Base-by-base conservation (phyloP, 2,329 filamentous ascomycete genomes). In the Aspergillus aculeatinus region DNA sequence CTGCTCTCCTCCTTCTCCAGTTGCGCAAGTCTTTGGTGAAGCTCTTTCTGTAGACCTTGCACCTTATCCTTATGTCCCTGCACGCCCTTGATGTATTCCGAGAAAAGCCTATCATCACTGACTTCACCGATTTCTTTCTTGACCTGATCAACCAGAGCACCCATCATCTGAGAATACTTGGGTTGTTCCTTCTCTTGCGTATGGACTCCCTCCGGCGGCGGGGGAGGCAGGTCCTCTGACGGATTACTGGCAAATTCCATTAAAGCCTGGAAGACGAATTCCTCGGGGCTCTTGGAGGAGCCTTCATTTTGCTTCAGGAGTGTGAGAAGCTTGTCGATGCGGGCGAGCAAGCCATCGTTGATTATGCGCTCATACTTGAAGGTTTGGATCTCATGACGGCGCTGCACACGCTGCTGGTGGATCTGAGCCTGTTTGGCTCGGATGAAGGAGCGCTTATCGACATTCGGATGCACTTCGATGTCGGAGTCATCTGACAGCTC, bases 401-500 rank as follows among this genome's bases (percentile, higher is more conserved):
- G 89, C 71, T 96, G 89, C 67, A 88, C 83, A 58, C 95, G 89
- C 75, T 97, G 89, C 72, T 93, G 87, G 77, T 99, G 95, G 70
- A 99, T 99, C 79, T 99, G 93, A 69, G 88, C 89, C 81, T 98
- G 95, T 80, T 99, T 99, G 66, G 95, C 96, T 66, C 94, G 91
- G 76, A 99, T 99, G 78, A 99, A 99, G 62, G 94, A 98, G 55
- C 89, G 87, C 78, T 99, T 99, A 81, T 99, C 95, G 75, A 99
- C 95, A 75, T 99, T 99, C 62, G 95, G 95, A 78, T 99, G 95
- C 55, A 98, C 95, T 80, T 99, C 95, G 70, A 99, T 89, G 72
- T 99, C 95, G 55, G 92, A 97, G 79, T 99, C 95, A 78, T 99
- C 95, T 72, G 92, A 96, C 74, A 99, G 88, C 87, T 99, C 95